Conservation (phyloP, 495 filamentous ascomycete species). For the Penicillium lividum region DNA sequence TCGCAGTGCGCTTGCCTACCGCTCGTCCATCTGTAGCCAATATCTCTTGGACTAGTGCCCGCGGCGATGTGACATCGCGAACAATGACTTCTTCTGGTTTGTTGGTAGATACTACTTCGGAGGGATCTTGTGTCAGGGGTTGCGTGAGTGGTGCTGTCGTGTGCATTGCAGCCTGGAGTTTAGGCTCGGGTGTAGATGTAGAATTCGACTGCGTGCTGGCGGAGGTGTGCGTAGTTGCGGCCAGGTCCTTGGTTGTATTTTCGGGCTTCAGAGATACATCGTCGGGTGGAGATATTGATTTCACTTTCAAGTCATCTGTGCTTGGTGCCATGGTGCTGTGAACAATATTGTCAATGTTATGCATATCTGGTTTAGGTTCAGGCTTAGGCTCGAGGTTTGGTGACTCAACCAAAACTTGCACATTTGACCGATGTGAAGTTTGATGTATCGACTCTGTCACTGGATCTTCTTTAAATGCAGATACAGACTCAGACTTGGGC, state of each 20-base stretch:
- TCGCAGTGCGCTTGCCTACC: slow-evolving; percentile 38
- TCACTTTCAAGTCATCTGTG: neutral
- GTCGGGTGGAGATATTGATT: neutral
- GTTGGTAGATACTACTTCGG: neutral
- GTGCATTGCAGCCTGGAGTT: neutral
- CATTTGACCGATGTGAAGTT: neutral
- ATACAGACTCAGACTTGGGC: no score
- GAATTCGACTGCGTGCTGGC: neutral
- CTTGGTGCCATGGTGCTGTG: neutral
- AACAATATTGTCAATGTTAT: neutral
- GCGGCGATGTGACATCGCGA: slow-evolving; percentile 31
- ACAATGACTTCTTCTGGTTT: slow-evolving; percentile 21
- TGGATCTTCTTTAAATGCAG: neutral
- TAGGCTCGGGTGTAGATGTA: neutral
- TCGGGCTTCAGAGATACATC: neutral
- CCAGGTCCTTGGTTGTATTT: neutral
- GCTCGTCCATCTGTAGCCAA: slow-evolving; percentile 42
- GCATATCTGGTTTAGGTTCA: neutral
- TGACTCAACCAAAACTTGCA: slow-evolving; percentile 1
- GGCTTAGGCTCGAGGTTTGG: neutral
- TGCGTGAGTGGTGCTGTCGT: neutral
- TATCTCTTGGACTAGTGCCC: slow-evolving; percentile 37
- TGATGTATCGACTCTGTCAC: no score
- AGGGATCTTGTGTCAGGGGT: neutral
- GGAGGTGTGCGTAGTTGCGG: neutral